Conservation (phyloP, 2,329 filamentous ascomycete genomes). For the Dactylella cylindrospora region DNA sequence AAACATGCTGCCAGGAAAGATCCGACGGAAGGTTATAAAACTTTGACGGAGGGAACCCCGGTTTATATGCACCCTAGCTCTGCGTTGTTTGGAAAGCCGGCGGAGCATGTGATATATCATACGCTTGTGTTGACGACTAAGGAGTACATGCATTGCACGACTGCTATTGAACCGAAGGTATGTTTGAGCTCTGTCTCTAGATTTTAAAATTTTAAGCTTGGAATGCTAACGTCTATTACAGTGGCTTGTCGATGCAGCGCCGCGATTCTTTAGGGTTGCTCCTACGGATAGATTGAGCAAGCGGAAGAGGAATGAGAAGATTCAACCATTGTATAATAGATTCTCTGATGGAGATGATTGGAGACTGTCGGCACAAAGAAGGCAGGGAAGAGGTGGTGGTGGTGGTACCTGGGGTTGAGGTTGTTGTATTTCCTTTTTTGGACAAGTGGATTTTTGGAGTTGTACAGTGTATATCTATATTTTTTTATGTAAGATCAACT, state of each 20-base stretch:
- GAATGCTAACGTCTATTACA: constrained; percentile 45
- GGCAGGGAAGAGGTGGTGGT: constrained; percentile 77
- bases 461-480: too few relatives aligned
- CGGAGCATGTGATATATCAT: constrained; percentile 95
- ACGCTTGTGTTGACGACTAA: constrained; percentile 87
- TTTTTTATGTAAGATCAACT: too few relatives aligned
- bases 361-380: constrained; percentile 84
- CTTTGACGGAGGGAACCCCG: constrained; percentile 88
- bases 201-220: neutral
- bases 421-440: neutral
- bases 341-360: constrained; percentile 93
- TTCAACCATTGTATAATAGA: constrained; percentile 91
- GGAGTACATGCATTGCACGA: constrained; percentile 97
- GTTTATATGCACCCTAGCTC: constrained; percentile 93
- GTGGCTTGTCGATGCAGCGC: constrained; percentile 90
- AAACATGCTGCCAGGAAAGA: constrained; percentile 92
- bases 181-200: constrained; percentile 36
- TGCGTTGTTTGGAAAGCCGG: constrained; percentile 89
- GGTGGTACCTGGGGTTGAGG: constrained; percentile 78
- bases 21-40: constrained; percentile 95
- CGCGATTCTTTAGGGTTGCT: constrained; percentile 97
- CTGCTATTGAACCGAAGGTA: constrained; percentile 83
- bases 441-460: too few relatives aligned
- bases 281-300: constrained; percentile 83
- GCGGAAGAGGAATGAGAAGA: constrained; percentile 88